phyloP scores from a whole-genome alignment of 129 eudicot genomes.

The Lactuca sativa region DNA sequence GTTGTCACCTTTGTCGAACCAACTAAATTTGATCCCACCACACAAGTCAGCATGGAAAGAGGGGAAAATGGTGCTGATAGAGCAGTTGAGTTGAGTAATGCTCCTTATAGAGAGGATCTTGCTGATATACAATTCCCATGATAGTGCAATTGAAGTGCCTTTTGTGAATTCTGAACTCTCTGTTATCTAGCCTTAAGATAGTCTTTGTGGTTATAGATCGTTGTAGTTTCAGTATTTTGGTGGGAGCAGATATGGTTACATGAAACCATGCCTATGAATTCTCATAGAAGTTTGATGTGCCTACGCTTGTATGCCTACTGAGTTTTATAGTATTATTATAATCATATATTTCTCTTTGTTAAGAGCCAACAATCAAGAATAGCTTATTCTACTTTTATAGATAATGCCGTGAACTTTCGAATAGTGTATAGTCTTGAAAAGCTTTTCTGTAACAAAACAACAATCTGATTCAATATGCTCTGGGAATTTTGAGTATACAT shows the following conservation, averaged over 20 bases:
- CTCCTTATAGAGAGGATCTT: constrained; percentile 61
- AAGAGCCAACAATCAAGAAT: background rate
- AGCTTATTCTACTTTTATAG: background rate
- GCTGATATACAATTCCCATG: constrained; percentile 60
- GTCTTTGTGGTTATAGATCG: background rate
- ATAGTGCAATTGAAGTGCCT: constrained; percentile 18
- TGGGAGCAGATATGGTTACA: background rate
- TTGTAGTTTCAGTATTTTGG: background rate
- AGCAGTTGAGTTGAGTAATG: constrained; percentile 21
- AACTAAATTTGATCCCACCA: constrained; percentile 37
- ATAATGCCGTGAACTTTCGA: background rate
- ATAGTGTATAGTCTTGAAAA: background rate
- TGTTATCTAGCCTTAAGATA: background rate
- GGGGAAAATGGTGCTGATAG: constrained; percentile 24
- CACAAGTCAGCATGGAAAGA: constrained; percentile 46
- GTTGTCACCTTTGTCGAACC: constrained; percentile 59
- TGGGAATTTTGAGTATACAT: no score
- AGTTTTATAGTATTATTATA: background rate
- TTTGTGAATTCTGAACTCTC: background rate
- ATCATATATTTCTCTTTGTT: background rate
- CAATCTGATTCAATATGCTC: no score
- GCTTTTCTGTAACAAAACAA: background rate
- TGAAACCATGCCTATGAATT: background rate
- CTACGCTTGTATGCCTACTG: background rate
- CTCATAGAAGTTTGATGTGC: background rate